Base-by-base conservation (phyloP, 345 rosid genomes). In the Citropsis articulata region DNA sequence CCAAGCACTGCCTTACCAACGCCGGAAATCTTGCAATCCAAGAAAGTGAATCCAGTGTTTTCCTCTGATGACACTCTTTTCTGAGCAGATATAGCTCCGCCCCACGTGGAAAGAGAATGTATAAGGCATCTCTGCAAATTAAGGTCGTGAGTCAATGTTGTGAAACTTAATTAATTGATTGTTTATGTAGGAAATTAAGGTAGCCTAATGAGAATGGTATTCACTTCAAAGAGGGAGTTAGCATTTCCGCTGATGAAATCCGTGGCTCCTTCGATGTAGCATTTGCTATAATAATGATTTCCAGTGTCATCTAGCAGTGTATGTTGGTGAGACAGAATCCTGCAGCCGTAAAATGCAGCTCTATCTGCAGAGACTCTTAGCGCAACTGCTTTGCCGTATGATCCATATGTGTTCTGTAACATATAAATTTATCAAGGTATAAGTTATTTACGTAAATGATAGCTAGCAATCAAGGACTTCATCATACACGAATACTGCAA, bases 191-290 rank as follows among this genome's bases (percentile, higher is more conserved):
- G 16, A 4, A 48, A 48, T 12, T 14, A 48, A 48, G 18, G 12
- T 19, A 28, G 28, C 10, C 36, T 24, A 45, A 68, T 48, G 30
- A 36, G 48, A 35, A 63, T 48, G 3, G 45, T 19, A 86, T 77
- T 80, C 66, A 91, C 97, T 77, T 93, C 92, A 55, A 81, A 93
- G 21, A 91, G 84, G 9, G 97, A 90, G 57, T 90, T 86, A 9
- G 84, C 90, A 65, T 86, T 87, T 79, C 97, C 97, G 69, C 85
- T 88, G 36, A 93, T 85, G 89, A 93, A 92, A 84, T 94, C 98
- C 0, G 97, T 91, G 59, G 90, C 97, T 75, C 98, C 98, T 84
- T 90, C 91, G 60, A 92, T 94, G 73, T 86, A 92, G 22, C 95
- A 94, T 64, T 83, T 84, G 18, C 79, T 85, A 79, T 86, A 94